A percentile compares a stretch with the other conserved stretches of the same genome.
Conservation (phyloP, 2,329 filamentous ascomycete genomes). For the Gliomastix tumulicola region DNA sequence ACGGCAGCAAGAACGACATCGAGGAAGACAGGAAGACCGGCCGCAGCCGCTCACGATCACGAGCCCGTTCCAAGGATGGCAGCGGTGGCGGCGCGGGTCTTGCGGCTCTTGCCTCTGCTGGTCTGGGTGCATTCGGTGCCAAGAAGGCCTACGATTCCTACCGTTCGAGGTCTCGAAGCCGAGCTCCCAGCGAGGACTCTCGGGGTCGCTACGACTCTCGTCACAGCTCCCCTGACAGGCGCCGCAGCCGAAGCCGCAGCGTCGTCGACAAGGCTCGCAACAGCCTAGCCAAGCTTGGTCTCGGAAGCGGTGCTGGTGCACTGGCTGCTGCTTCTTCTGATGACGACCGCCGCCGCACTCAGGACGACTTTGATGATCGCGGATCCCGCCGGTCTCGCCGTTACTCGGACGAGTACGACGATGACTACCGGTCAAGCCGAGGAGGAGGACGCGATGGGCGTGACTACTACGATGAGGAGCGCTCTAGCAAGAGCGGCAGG, state of each 20-base stretch:
- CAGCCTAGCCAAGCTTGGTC: slow-evolving; percentile 53
- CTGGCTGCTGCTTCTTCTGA: slow-evolving; percentile 25
- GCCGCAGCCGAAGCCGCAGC: slow-evolving; percentile 53
- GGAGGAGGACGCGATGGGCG: slow-evolving; percentile 26
- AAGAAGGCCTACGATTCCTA: slow-evolving; percentile 48
- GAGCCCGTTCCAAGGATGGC: slow-evolving; percentile 41
- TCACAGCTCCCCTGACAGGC: slow-evolving; percentile 36
- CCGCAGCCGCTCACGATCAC: slow-evolving; percentile 64
- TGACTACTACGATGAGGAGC: slow-evolving; percentile 40
- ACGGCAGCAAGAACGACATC: slow-evolving; percentile 65
- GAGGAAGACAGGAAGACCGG: slow-evolving; percentile 52
- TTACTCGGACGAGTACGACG: slow-evolving; percentile 38
- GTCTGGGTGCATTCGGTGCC: slow-evolving; percentile 51
- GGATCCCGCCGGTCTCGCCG: slow-evolving; percentile 24
- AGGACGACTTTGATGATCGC: slow-evolving; percentile 36
- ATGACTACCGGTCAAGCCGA: slow-evolving; percentile 32
- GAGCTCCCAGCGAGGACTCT: slow-evolving; percentile 35
- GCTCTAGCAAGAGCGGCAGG: slow-evolving; percentile 30
- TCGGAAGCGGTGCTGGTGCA: slow-evolving; percentile 44
- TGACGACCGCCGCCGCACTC: slow-evolving; percentile 29
- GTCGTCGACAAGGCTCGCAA: slow-evolving; percentile 57
- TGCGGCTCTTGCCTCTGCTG: slow-evolving; percentile 57
- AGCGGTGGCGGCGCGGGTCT: slow-evolving; percentile 42
- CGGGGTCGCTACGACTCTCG: slow-evolving; percentile 31
- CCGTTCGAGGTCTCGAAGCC: slow-evolving; percentile 46